Conservation (phyloP, 306 rosid genomes). For the Crataegus laevigata region DNA sequence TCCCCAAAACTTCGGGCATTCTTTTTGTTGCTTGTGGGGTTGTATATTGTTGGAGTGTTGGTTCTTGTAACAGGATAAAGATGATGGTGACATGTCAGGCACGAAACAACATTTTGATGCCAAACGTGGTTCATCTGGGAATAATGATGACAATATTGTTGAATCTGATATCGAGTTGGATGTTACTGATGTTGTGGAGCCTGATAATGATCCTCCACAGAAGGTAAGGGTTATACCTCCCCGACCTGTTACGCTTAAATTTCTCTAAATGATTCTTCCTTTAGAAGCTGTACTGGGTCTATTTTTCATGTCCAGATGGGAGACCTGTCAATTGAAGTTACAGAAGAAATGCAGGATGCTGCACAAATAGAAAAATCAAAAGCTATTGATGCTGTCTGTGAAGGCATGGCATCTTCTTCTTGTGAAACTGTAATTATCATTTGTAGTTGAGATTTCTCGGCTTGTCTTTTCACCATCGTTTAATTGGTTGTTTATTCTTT, state of each 20-base stretch:
- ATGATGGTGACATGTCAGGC: constrained; percentile 12
- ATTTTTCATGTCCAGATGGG: constrained; percentile 54
- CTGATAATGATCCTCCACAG: constrained; percentile 73
- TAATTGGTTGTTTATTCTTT: constrained; percentile 15
- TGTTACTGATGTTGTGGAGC: constrained; percentile 47
- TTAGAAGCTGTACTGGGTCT: not conserved
- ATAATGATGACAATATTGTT: constrained; percentile 38
- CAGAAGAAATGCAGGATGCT: constrained; percentile 58
- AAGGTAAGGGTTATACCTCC: constrained; percentile 28
- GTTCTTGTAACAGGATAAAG: constrained; percentile 36
- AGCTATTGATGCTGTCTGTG: constrained; percentile 48
- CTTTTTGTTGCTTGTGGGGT: not conserved
- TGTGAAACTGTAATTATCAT: not conserved
- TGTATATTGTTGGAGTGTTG: not conserved
- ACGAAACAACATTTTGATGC: constrained; percentile 19
- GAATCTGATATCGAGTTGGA: constrained; percentile 83
- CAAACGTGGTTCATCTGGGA: constrained; percentile 6
- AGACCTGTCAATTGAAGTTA: constrained; percentile 46
- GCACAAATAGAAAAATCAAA: constrained; percentile 54
- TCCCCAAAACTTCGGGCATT: not conserved
- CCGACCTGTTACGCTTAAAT: not conserved
- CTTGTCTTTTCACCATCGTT: not conserved
- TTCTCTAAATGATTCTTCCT: not conserved
- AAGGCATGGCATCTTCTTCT: constrained; percentile 34
- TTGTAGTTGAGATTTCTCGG: constrained; percentile 3